These are phyloP conservation scores for Mortierella claussenii DNA, from an alignment of 192 early-diverging fungal genomes.

Conservation along the genomic window DNA sequence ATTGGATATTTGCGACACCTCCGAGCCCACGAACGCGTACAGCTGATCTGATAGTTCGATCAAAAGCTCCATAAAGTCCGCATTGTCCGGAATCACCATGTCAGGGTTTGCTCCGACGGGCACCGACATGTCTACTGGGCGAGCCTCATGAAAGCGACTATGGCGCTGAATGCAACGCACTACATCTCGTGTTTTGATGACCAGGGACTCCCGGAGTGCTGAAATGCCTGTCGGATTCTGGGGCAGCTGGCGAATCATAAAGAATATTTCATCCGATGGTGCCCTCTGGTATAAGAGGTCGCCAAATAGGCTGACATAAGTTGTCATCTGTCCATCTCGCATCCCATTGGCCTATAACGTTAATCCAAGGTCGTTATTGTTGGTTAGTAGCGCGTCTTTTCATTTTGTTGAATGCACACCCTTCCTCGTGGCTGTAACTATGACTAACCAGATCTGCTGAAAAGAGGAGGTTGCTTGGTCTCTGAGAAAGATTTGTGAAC, in stretches of 20 bases:
- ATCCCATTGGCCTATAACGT: constrained; percentile 71
- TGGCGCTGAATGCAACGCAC: constrained; percentile 63
- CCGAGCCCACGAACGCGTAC: constrained; percentile 73
- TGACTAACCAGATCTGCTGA: constrained; percentile 57
- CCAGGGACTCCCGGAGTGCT: constrained; percentile 61
- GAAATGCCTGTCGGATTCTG: constrained; percentile 52
- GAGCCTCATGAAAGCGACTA: constrained; percentile 63
- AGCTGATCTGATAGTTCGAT: constrained; percentile 81
- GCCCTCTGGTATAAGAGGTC: constrained; percentile 80
- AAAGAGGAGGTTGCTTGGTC: constrained; percentile 61
- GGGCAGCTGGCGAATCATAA: constrained; percentile 60
- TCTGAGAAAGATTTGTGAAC: constrained; percentile 58
- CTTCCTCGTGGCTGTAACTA: background rate
- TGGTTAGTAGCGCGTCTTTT: too few species aligned
- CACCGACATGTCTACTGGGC: constrained; percentile 28
- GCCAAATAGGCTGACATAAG: constrained; percentile 70
- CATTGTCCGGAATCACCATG: constrained; percentile 72
- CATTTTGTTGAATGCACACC: background rate
- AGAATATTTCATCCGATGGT: constrained; percentile 73
- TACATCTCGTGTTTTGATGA: constrained; percentile 61
- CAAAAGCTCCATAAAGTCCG: constrained; percentile 80
- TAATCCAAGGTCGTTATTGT: too few species aligned
- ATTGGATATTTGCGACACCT: constrained; percentile 50
- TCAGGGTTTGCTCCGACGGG: constrained; percentile 27
- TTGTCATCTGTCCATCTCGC: constrained; percentile 68